Base-by-base conservation (phyloP, 2,329 filamentous ascomycete species). In the Diaporthe citri region DNA sequence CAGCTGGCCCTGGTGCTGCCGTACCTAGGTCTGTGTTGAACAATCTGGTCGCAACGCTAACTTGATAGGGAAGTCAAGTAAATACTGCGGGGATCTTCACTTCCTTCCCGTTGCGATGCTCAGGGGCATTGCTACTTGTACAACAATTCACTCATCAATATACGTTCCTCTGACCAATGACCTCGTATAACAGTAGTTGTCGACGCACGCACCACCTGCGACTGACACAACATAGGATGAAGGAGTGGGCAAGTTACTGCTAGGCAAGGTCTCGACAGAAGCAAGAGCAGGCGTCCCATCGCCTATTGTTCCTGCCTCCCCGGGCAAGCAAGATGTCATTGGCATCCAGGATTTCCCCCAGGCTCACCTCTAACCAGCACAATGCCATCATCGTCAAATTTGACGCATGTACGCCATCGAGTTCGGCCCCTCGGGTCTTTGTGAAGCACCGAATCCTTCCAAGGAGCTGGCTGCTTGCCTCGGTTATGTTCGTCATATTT, bases 341-440 rank as follows among this genome's bases (percentile, higher is more conserved):
- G 31, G 15, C 28, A 46, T 25, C 48, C 22, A 34, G 15, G 22
- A 28, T 22, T 4, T 5, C 13, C 17, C 46, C 17, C 15, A 69
- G 15, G 15, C n/a, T 51, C 48, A 69, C 8, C 10, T 20, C n/a
- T 34, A 31, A 41, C n/a, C 34, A 55, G 10, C 17, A 31, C 22
- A 39, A 52, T 69, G 64, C 34, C 48, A 69, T 52, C 64, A 69
- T 55, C 48, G n/a, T 55, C 64, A 28, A 39, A 10, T 41, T 13
- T 69, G 48, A 39, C 48, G 22, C 34, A 22, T 22, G 15, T 22
- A 31, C 34, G 36, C 48, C 15, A 25, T 25, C 31, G n/a, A 10
- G 34, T n/a, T 69, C 64, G 64, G 48, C 31, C 34, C n/a, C 34
- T 55, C 48, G 64, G 34, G n/a, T 15, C 48, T 28, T 28, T 22